phyloP scores from a whole-genome alignment of 257 asterid species.

The Nicotiana undulata region DNA sequence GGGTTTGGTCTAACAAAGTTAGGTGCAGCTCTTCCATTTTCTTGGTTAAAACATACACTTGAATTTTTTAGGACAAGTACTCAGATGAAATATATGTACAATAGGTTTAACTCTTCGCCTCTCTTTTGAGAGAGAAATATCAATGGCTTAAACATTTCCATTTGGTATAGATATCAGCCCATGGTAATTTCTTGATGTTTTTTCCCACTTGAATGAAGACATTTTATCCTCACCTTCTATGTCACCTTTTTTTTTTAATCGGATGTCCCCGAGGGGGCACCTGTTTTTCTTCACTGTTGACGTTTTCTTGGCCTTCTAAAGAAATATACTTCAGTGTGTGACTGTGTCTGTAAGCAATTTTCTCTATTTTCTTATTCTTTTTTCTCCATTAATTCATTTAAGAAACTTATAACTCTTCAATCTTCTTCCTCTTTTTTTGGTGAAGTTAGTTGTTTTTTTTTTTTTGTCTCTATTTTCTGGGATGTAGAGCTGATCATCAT shows the following conservation, averaged over 20 bases:
- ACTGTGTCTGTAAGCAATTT: neutral
- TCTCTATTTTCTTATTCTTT: neutral
- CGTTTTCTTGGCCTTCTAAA: neutral
- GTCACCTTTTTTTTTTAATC: neutral
- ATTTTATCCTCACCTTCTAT: neutral
- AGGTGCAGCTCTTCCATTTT: neutral
- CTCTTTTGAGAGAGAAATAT: neutral
- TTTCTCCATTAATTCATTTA: neutral
- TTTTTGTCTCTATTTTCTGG: slow-evolving; percentile 9
- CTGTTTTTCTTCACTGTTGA: neutral
- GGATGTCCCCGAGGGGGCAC: neutral
- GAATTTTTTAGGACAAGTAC: neutral
- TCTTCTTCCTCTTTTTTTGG: neutral
- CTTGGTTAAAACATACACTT: neutral
- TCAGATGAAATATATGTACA: neutral
- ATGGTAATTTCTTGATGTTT: neutral
- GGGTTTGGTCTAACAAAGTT: neutral
- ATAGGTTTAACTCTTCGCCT: neutral
- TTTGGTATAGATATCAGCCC: neutral
- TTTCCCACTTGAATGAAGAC: neutral
- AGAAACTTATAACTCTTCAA: neutral
- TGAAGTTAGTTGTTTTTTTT: neutral
- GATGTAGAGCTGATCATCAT: slow-evolving; percentile 39
- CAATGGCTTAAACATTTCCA: neutral
- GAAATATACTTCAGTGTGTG: neutral